A percentile compares a stretch with the other conserved stretches of the same genome.
These are phyloP conservation scores for Pseudopyricularia javanii DNA, from an alignment of 2,329 filamentous ascomycete species.

Conservation along the genomic window DNA sequence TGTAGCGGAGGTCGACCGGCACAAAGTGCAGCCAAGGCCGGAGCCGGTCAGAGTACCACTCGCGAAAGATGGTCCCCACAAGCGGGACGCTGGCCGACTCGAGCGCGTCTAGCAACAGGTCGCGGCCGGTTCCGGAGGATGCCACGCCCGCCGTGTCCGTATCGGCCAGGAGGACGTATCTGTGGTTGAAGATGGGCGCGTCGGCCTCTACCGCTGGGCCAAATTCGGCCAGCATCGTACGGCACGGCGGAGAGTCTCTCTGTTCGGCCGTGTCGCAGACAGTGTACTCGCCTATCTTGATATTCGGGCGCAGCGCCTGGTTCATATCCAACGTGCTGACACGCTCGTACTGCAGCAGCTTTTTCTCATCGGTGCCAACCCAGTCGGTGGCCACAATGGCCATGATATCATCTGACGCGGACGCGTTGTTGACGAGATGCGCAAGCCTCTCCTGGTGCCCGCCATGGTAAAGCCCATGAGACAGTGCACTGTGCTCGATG, in stretches of 20 bases:
- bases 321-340: slow-evolving; percentile 42
- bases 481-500: slow-evolving; percentile 41
- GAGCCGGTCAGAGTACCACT: slow-evolving; percentile 69
- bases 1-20: slow-evolving; percentile 60
- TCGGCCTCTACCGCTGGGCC: slow-evolving; percentile 21
- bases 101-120: slow-evolving; percentile 43
- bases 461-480: slow-evolving; percentile 46
- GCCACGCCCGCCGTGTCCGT: slow-evolving; percentile 42
- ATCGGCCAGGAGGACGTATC: slow-evolving; percentile 63
- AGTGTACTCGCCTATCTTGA: slow-evolving; percentile 42
- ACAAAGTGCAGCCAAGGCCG: slow-evolving; percentile 72
- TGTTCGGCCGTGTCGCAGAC: slow-evolving; percentile 23
- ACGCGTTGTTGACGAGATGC: slow-evolving; percentile 53
- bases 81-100: slow-evolving; percentile 57
- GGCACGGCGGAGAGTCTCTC: neutral
- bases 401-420: slow-evolving; percentile 31
- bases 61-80: slow-evolving; percentile 58
- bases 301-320: slow-evolving; percentile 36
- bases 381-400: slow-evolving; percentile 35
- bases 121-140: neutral
- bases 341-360: slow-evolving; percentile 33
- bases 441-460: slow-evolving; percentile 59
- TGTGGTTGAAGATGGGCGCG: slow-evolving; percentile 23
- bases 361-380: slow-evolving; percentile 10
- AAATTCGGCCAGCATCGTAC: slow-evolving; percentile 28